Evolutionary conservation across 2,329 filamentous ascomycete species (phyloP).

Genomic region (Epichloe hybrida): DNA sequence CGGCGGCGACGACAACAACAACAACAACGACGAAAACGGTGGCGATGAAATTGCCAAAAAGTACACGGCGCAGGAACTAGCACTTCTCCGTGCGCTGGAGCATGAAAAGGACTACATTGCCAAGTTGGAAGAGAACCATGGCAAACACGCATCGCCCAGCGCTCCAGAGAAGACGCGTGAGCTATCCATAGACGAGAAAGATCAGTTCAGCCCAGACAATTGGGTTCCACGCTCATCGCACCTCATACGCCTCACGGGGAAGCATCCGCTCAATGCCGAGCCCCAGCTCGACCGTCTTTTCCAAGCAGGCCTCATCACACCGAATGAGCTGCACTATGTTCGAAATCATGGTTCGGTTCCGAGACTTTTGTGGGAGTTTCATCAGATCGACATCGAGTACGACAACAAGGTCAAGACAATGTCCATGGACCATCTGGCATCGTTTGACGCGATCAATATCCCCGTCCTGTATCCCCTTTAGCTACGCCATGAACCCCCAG

Average conservation of each 20-base stretch:
- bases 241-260: conserved; percentile 36
- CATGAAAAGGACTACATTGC: conserved; percentile 30
- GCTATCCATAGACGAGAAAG: conserved; percentile 14
- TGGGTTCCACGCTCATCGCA: conserved; percentile 34
- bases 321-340: conserved; percentile 37
- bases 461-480: conserved; percentile 31
- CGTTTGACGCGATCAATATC: conserved; percentile 33
- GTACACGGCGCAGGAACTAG: conserved; percentile 28
- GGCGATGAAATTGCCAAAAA: conserved; percentile 8
- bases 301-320: conserved; percentile 34
- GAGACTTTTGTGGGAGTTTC: conserved; percentile 33
- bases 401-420: conserved; percentile 22
- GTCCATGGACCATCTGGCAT: conserved; percentile 29
- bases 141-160: conserved; percentile 12
- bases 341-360: conserved; percentile 39
- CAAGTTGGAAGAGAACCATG: conserved; percentile 25
- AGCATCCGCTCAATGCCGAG: conserved; percentile 40
- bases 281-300: conserved; percentile 27
- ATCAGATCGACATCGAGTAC: conserved; percentile 30
- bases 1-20: too few species aligned
- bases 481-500: conserved; percentile 20
- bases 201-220: conserved; percentile 39
- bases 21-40: neutral
- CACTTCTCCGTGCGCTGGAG: conserved; percentile 25
- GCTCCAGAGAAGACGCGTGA: conserved; percentile 8